These are phyloP conservation scores for Beauveria sp. DNA, from an alignment of 2,329 filamentous ascomycete genomes.

Conservation along the genomic window DNA sequence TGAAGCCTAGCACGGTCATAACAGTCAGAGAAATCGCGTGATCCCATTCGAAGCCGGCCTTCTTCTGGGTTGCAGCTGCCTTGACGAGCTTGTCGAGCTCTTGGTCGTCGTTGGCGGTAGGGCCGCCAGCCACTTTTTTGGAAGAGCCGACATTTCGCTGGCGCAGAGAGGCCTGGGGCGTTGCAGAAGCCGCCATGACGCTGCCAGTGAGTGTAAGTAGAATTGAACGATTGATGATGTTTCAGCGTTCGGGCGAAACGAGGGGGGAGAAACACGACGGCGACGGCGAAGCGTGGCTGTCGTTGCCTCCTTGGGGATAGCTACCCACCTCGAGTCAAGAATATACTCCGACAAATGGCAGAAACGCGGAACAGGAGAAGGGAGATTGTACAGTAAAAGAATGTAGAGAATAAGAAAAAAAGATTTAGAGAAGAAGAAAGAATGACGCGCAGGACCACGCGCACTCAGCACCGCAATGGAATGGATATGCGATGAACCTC, in stretches of 20 bases:
- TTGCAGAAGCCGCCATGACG: slow-evolving; percentile 41
- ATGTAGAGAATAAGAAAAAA: slow-evolving; percentile 2
- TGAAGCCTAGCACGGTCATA: slow-evolving; percentile 76
- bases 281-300: neutral
- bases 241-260: neutral
- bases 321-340: slow-evolving; percentile 3
- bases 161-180: slow-evolving; percentile 51
- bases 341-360: neutral
- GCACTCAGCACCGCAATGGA: slow-evolving; percentile 17
- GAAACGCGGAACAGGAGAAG: slow-evolving; percentile 10
- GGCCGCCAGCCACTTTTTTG: slow-evolving; percentile 37
- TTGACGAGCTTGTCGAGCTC: slow-evolving; percentile 44
- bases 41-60: slow-evolving; percentile 60
- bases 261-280: too few relatives aligned
- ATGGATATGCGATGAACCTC: slow-evolving; percentile 11
- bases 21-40: slow-evolving; percentile 72
- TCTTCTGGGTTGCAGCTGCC: slow-evolving; percentile 25
- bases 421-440: neutral
- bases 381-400: slow-evolving; percentile 13
- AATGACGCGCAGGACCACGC: neutral
- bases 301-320: neutral
- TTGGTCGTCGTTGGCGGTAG: slow-evolving; percentile 26
- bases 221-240: neutral
- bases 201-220: slow-evolving; percentile 7
- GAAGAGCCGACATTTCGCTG: slow-evolving; percentile 46